Conservation (phyloP, 2,329 filamentous ascomycete species). For the Aspergillus pseudoterreus region DNA sequence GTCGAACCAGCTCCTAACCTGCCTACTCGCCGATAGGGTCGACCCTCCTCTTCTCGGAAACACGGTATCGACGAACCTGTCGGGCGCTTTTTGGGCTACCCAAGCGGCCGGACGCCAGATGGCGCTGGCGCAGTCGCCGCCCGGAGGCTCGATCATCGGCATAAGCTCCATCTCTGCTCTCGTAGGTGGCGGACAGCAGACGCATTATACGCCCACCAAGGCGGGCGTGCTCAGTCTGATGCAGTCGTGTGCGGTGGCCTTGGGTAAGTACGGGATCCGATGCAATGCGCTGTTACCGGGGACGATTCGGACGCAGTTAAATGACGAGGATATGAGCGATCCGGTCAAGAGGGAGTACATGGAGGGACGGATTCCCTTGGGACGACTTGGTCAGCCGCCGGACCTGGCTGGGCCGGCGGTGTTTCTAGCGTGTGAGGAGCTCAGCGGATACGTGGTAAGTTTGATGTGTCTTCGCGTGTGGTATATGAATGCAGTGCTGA, state of each 20-base stretch:
- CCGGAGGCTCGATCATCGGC: conserved; percentile 70
- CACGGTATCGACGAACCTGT: conserved; percentile 76
- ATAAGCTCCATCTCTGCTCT: conserved; percentile 40
- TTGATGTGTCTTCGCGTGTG: not conserved
- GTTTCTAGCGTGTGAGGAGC: conserved; percentile 73
- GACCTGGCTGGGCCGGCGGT: conserved; percentile 82
- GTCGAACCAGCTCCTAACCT: too few relatives aligned
- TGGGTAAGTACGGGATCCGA: conserved; percentile 71
- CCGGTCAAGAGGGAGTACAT: conserved; percentile 70
- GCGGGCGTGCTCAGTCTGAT: conserved; percentile 76
- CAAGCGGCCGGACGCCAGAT: conserved; percentile 85
- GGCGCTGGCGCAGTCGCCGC: conserved; percentile 64
- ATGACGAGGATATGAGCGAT: conserved; percentile 75
- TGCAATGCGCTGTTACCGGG: conserved; percentile 83
- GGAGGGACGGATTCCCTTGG: conserved; percentile 76
- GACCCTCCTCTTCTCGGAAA: conserved; percentile 64
- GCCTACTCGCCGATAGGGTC: conserved; percentile 46
- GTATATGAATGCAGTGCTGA: not conserved
- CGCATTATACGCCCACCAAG: conserved; percentile 87
- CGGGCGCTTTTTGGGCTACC: conserved; percentile 81
- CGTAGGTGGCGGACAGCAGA: conserved; percentile 69
- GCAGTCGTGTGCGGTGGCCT: conserved; percentile 75
- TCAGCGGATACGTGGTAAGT: conserved; percentile 70
- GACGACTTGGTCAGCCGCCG: conserved; percentile 65
- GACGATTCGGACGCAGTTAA: conserved; percentile 78